phyloP scores from a whole-genome alignment of 2,329 filamentous ascomycete species.

The Hypoxylon sp. region DNA sequence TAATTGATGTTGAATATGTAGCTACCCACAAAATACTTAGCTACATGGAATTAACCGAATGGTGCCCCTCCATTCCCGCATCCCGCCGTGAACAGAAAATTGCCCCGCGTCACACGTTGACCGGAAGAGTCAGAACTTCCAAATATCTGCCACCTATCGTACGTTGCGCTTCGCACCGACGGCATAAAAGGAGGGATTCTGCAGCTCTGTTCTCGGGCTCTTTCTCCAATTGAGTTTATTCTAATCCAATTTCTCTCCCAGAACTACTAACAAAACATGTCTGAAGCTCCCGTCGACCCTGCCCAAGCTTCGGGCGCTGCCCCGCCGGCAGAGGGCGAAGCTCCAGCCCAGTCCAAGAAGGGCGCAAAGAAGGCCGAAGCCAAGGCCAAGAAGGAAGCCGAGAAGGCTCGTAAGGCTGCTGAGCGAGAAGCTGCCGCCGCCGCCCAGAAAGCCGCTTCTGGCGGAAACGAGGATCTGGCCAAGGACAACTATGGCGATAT shows the following conservation, averaged over 20 bases:
- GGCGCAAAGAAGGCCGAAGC: conserved; percentile 86
- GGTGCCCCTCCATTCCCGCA: conserved; percentile 40
- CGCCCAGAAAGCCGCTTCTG: conserved; percentile 74
- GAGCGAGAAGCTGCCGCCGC: conserved; percentile 81
- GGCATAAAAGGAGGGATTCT: conserved; percentile 18
- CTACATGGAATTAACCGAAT: conserved; percentile 29
- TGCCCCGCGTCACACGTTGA: conserved; percentile 48
- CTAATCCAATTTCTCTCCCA: background rate
- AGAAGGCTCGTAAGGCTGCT: conserved; percentile 80
- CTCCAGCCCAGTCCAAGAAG: conserved; percentile 73
- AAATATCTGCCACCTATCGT: conserved; percentile 26
- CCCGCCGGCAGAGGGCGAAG: conserved; percentile 49
- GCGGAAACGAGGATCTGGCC: conserved; percentile 75
- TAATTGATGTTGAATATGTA: conserved; percentile 31
- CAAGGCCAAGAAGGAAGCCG: conserved; percentile 90
- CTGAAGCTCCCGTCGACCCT: conserved; percentile 54
- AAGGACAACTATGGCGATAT: conserved; percentile 86
- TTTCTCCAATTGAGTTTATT: conserved; percentile 14
- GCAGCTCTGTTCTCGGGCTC: background rate
- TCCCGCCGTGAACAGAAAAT: conserved; percentile 38
- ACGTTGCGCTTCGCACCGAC: conserved; percentile 24
- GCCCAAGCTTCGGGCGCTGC: conserved; percentile 46
- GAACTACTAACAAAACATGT: conserved; percentile 48
- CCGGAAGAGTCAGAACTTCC: conserved; percentile 44
- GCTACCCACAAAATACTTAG: conserved; percentile 29